These are phyloP conservation scores for Colletotrichum sojae DNA, from an alignment of 2,329 filamentous ascomycete species.

Conservation along the genomic window DNA sequence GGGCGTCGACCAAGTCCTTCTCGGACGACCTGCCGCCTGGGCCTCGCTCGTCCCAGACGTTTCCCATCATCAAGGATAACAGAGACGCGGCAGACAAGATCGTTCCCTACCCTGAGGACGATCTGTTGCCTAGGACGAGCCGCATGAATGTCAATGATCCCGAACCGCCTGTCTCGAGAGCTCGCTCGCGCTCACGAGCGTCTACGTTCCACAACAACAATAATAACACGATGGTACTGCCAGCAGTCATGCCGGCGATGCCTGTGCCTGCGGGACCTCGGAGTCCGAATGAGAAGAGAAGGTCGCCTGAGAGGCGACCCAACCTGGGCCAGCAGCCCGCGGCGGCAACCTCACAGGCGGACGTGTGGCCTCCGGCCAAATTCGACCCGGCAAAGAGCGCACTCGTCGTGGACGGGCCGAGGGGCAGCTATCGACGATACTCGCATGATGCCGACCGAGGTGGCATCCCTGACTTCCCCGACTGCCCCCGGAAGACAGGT, in stretches of 20 bases:
- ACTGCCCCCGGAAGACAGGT: constrained; percentile 77
- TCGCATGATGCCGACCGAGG: constrained; percentile 66
- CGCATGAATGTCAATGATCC: constrained; percentile 31
- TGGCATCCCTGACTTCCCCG: constrained; percentile 66
- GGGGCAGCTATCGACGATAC: constrained; percentile 66
- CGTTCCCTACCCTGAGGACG: constrained; percentile 48
- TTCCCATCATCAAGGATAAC: constrained; percentile 44
- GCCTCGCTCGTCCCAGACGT: constrained; percentile 49
- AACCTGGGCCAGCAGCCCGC: constrained; percentile 1
- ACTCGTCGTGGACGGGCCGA: constrained; percentile 53
- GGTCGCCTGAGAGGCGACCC: constrained; percentile 41
- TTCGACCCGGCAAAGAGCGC: constrained; percentile 59
- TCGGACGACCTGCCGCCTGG: constrained; percentile 34
- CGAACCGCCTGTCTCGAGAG: constrained; percentile 23
- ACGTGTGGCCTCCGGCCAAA: constrained; percentile 61
- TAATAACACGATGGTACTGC: constrained; percentile 28
- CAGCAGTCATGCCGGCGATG: constrained; percentile 43
- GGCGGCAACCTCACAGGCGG: constrained; percentile 5
- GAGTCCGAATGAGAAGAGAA: constrained; percentile 44
- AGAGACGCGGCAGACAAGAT: constrained; percentile 39
- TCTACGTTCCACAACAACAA: constrained; percentile 45
- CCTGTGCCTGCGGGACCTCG: constrained; percentile 42
- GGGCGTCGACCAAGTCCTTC: constrained; percentile 37
- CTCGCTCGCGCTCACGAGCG: constrained; percentile 46
- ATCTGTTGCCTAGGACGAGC: constrained; percentile 47